Conservation (phyloP, 345 rosid species). For the Acer saccharum region DNA sequence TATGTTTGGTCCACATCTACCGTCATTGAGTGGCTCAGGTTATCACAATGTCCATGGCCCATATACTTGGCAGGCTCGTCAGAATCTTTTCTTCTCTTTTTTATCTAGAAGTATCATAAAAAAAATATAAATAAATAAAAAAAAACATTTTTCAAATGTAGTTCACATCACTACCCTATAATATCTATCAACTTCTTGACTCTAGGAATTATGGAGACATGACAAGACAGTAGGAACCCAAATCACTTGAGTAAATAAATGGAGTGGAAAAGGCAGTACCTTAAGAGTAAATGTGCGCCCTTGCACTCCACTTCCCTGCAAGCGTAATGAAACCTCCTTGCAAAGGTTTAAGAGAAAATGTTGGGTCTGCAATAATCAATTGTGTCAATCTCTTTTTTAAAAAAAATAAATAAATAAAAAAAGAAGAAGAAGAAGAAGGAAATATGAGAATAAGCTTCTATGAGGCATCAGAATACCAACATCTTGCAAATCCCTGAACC, state of each 20-base stretch:
- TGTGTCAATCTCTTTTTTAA: constrained; percentile 15
- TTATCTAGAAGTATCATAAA: constrained; percentile 51
- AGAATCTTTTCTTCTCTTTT: constrained; percentile 78
- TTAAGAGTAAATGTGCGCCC: constrained; percentile 91
- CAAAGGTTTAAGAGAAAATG: constrained; percentile 76
- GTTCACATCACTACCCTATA: background rate
- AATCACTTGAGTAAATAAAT: background rate
- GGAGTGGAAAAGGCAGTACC: constrained; percentile 33
- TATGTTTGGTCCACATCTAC: constrained; percentile 33
- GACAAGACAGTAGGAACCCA: constrained; percentile 16
- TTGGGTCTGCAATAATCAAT: constrained; percentile 52
- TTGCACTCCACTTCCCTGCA: constrained; percentile 78
- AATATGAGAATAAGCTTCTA: constrained; percentile 17
- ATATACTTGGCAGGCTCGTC: constrained; percentile 85
- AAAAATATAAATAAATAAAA: background rate
- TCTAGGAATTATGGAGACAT: background rate
- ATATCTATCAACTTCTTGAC: background rate
- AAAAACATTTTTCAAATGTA: constrained; percentile 13
- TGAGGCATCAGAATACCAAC: constrained; percentile 48
- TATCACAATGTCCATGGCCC: constrained; percentile 94
- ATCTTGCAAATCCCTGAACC: constrained; percentile 77
- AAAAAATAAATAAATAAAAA: no score
- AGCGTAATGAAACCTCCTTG: constrained; percentile 86
- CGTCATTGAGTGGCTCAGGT: constrained; percentile 79
- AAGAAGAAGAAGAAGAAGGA: no score